Evolutionary conservation across 257 asterid species (phyloP), one percentile per base, ranked within the genome.

Genomic region (Nicotiana benthamiana): DNA sequence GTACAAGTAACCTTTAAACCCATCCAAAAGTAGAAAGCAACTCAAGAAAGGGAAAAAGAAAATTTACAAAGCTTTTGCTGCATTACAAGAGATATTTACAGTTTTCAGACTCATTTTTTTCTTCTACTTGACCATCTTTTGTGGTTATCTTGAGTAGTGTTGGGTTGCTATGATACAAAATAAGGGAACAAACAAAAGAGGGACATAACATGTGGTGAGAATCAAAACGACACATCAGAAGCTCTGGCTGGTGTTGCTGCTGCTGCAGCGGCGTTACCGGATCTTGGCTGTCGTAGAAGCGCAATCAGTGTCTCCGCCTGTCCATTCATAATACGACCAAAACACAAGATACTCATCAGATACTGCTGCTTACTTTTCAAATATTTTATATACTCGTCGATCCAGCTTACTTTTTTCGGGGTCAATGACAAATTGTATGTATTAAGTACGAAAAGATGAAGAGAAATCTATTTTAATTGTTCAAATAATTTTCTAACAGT

Each of bases 251-350:
- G 75, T 51, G 91, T 87, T 87, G 88, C 6, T 20, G 54, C 11
- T 59, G 28, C 2, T 60, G 66, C 59, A 43, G 77, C 93, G 86
- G 83, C 81, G 82, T 86, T 88, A 81, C 85, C 85, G 90, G 98
- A 89, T 91, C 97, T 94, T 66, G 97, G 97, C 82, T 89, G 97
- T 93, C 98, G 87, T 83, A 94, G 89, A 46, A 94, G 88, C 85
- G 86, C 92, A 75, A 91, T 90, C 85, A 94, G 90, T 86, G 92
- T 85, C 84, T 94, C 98, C 17, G 96, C 97, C 98, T 94, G 96
- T 87, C 89, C 46, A 11, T 0, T 60, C 90, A 32, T 82, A 80
- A 68, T 57, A 57, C 54, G 51, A 74, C 67, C 57, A 51, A 60
- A 54, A 53, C 57, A 51, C 74, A 79, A 70, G 15, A 63, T 63